Percentiles rank a stretch among this genome's conserved stretches.
These are phyloP conservation scores for Phoenix roebelenii DNA, from an alignment of 176 grass and related monocot genomes.

Conservation along the genomic window DNA sequence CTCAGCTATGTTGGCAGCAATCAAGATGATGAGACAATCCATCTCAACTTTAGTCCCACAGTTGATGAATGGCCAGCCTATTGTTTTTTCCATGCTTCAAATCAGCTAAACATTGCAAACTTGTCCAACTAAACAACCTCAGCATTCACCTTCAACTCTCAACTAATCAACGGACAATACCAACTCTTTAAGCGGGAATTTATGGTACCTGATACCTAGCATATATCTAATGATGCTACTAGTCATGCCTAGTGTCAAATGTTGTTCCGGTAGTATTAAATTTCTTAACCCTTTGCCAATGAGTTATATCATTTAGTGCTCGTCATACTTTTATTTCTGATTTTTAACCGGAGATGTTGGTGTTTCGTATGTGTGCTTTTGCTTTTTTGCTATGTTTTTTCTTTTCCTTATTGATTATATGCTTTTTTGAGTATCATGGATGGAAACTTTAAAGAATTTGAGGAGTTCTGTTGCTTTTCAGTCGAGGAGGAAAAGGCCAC, in stretches of 20 bases:
- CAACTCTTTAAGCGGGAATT: slow-evolving; percentile 10
- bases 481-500: slow-evolving; percentile 59
- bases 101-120: slow-evolving; percentile 14
- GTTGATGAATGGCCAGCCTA: slow-evolving; percentile 26
- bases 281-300: background rate
- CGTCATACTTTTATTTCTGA: background rate
- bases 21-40: slow-evolving; percentile 12
- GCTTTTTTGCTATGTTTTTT: background rate
- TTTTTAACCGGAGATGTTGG: background rate
- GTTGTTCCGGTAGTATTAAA: background rate
- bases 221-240: slow-evolving; percentile 8
- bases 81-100: slow-evolving; percentile 18
- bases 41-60: slow-evolving; percentile 11
- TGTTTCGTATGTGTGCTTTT: too few species aligned
- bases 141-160: slow-evolving; percentile 20
- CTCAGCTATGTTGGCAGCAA: slow-evolving; percentile 26
- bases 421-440: background rate
- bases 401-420: background rate
- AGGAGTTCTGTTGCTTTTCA: slow-evolving; percentile 12
- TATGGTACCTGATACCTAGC: slow-evolving; percentile 16
- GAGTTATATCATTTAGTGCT: background rate
- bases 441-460: background rate
- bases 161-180: slow-evolving; percentile 23
- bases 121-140: slow-evolving; percentile 20
- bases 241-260: background rate